Evolutionary conservation across 2,329 filamentous ascomycete species (phyloP).

Genomic region (Pestalotiopsis sp.): DNA sequence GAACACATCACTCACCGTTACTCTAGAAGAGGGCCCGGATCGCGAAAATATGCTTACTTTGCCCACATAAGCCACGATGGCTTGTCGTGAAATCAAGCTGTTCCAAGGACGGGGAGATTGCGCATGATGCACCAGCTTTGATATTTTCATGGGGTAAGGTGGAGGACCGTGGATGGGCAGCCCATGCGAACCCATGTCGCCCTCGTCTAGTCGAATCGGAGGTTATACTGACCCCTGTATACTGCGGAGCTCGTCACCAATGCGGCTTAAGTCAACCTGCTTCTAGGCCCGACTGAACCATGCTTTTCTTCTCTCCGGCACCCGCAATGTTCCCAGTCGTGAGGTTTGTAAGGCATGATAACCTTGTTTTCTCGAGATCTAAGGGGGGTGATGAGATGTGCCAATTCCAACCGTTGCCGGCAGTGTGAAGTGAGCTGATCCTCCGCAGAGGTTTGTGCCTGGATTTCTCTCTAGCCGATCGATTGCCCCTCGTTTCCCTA

Average conservation of each 20-base stretch:
- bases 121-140: slow-evolving; percentile 21
- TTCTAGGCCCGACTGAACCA: slow-evolving; percentile 10
- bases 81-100: slow-evolving; percentile 19
- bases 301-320: not conserved
- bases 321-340: not conserved
- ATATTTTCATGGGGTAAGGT: slow-evolving; percentile 7
- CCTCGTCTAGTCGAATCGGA: slow-evolving; percentile 18
- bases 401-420: not conserved
- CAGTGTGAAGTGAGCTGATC: not conserved
- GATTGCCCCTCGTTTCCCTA: not conserved
- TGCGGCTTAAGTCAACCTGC: slow-evolving; percentile 7
- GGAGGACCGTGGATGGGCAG: slow-evolving; percentile 1
- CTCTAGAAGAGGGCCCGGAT: not conserved
- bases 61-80: slow-evolving; percentile 17
- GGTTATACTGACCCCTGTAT: slow-evolving; percentile 10
- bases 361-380: not conserved
- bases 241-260: slow-evolving; percentile 17
- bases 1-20: not conserved
- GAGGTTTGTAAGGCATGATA: not conserved
- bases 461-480: not conserved
- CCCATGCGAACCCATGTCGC: slow-evolving; percentile 3
- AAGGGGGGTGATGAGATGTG: not conserved
- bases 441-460: not conserved
- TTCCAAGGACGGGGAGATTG: slow-evolving; percentile 28
- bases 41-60: slow-evolving; percentile 16